These are phyloP conservation scores for Neoscytalidium dimidiatum DNA, from an alignment of 2,329 filamentous ascomycete genomes.

Conservation along the genomic window DNA sequence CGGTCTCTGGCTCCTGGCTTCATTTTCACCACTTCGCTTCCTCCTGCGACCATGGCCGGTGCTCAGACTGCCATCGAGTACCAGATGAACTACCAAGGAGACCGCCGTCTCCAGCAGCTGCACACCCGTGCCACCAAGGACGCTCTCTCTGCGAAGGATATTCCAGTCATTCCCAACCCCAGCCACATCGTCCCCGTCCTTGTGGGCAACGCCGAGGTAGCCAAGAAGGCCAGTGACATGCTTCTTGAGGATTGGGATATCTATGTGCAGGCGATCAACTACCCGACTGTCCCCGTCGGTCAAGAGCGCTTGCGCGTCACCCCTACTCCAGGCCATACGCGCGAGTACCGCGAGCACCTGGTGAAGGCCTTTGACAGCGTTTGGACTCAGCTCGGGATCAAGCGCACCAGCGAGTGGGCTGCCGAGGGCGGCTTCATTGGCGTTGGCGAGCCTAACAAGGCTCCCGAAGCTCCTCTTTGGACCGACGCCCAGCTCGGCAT, in stretches of 20 bases:
- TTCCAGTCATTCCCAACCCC: slow-evolving; percentile 96
- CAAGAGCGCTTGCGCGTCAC: slow-evolving; percentile 96
- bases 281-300: slow-evolving; percentile 96
- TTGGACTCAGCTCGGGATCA: slow-evolving; percentile 85
- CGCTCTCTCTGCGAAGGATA: slow-evolving; percentile 73
- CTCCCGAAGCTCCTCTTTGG: slow-evolving; percentile 76
- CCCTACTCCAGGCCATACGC: slow-evolving; percentile 87
- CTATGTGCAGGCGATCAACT: slow-evolving; percentile 99
- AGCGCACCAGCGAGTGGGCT: slow-evolving; percentile 91
- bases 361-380: slow-evolving; percentile 82
- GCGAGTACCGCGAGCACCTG: slow-evolving; percentile 82
- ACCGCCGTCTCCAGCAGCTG: slow-evolving; percentile 89
- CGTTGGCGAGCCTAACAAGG: slow-evolving; percentile 72
- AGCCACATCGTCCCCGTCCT: slow-evolving; percentile 94
- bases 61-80: slow-evolving; percentile 91
- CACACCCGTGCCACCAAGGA: slow-evolving; percentile 95
- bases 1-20: slow-evolving; percentile 95
- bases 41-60: slow-evolving; percentile 95
- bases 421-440: slow-evolving; percentile 91
- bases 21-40: slow-evolving; percentile 97
- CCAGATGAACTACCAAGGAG: slow-evolving; percentile 80
- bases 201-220: slow-evolving; percentile 90
- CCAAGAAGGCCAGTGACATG: slow-evolving; percentile 89
- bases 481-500: slow-evolving; percentile 85
- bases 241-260: slow-evolving; percentile 87